Percentiles rank a stretch among this genome's conserved stretches.
These are phyloP conservation scores for Grigorovia yakushimaensis DNA, from an alignment of 805 yeast genomes.

Conservation along the genomic window DNA sequence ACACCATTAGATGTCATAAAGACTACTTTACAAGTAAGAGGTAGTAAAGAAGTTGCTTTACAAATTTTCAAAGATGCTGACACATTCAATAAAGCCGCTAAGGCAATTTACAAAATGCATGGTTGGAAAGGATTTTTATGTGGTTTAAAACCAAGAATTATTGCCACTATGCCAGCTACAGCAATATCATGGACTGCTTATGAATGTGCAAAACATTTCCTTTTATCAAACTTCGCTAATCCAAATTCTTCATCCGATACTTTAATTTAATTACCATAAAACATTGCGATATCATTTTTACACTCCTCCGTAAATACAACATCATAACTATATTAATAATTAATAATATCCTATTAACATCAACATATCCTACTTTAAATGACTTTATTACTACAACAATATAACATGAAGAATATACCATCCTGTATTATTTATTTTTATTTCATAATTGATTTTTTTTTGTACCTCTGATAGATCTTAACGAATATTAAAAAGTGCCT, in stretches of 20 bases:
- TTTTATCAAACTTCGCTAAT: slow-evolving; percentile 6
- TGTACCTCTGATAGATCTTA: not conserved
- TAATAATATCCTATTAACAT: not conserved
- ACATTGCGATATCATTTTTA: not conserved
- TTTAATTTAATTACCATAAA: not conserved
- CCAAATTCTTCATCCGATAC: not conserved
- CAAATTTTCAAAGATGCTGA: slow-evolving; percentile 39
- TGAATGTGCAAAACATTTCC: slow-evolving; percentile 79
- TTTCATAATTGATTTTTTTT: not conserved
- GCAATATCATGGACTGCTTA: slow-evolving; percentile 98
- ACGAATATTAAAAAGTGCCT: no score
- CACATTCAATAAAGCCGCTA: slow-evolving; percentile 68
- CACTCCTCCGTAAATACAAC: not conserved
- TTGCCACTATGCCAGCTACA: slow-evolving; percentile 93
- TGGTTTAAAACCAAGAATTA: slow-evolving; percentile 84
- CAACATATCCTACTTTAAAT: not conserved
- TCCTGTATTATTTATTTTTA: not conserved
- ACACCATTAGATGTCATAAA: slow-evolving; percentile 93
- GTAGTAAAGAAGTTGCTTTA: slow-evolving; percentile 36
- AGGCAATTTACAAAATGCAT: slow-evolving; percentile 49
- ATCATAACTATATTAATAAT: no score
- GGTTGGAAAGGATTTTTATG: slow-evolving; percentile 65
- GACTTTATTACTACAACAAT: not conserved
- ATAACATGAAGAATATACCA: not conserved
- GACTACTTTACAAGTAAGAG: slow-evolving; percentile 82